Evolutionary conservation across 441 rosid genomes (phyloP), one percentile per base, ranked within the genome.

Genomic region (Pelargonium cotyledonis): DNA sequence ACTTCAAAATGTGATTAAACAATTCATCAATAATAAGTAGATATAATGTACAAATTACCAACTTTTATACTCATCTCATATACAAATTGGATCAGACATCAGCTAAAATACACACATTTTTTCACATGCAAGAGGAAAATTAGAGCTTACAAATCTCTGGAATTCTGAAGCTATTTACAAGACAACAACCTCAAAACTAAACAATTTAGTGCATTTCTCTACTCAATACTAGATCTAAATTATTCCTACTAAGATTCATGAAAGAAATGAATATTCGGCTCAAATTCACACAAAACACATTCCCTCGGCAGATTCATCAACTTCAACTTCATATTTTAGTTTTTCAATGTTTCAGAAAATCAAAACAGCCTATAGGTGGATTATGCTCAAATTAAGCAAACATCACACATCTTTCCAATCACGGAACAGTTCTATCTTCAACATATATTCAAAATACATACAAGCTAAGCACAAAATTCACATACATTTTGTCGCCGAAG

Each of bases 261-360:
- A 15, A 66, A 68, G 7, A 16, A 46, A 63, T 10, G 41, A 51
- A 76, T 19, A 51, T 66, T 14, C 8, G 53, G 63, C 71, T 66
- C 62, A 69, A 66, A 69, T 53, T 51, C 41, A 66, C 64, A 0
- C 15, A 65, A 43, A 65, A 26, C 73, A 43, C 66, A 53, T 5
- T 31, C 35, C 5, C 66, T 63, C 5, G 49, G 53, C 26, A 65
- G 35, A 19, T 8, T 38, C 35, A 21, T 38, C 41, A 38, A 38
- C 41, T 38, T 58, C 63, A 18, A 58, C 29, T 60, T 11, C 35
- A 60, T 23, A 19, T 2, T 8, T 19, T 6, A 58, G 31, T 9
- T 19, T 9, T 19, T 5, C 11, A 9, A 3, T 8, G n/a, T 23
- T 21, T 31, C 14, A 51, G 67, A n/a, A 15, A 70, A 21, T 64